phyloP scores from a whole-genome alignment of 2,329 filamentous ascomycete genomes.

The Stachybotrys chlorohalonatus region DNA sequence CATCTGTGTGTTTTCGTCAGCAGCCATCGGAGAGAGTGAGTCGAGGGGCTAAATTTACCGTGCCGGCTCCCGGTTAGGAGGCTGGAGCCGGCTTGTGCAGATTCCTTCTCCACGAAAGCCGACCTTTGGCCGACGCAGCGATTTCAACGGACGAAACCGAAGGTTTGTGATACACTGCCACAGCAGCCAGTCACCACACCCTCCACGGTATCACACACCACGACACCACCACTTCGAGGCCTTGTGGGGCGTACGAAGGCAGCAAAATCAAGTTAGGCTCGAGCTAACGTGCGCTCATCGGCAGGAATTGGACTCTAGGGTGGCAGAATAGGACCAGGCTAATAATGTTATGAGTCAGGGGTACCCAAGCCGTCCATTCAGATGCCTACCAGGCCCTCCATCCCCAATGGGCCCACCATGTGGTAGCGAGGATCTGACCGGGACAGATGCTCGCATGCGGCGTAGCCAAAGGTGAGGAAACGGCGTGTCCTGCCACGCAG shows the following conservation, averaged over 20 bases:
- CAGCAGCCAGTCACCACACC: neutral
- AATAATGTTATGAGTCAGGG: constrained; percentile 7
- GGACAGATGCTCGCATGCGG: constrained; percentile 2
- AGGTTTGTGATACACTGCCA: neutral
- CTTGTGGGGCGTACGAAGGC: neutral
- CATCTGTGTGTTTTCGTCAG: neutral
- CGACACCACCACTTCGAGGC: neutral
- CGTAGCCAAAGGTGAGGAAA: neutral
- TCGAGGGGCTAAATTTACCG: neutral
- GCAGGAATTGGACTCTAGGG: neutral
- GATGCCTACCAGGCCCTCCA: constrained; percentile 1
- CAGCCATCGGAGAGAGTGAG: neutral
- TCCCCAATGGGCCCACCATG: constrained; percentile 4
- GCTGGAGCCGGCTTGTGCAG: neutral
- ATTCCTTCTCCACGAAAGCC: no score
- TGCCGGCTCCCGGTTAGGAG: neutral
- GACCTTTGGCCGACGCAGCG: no score
- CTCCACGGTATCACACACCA: neutral
- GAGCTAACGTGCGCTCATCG: no score
- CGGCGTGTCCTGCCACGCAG: neutral
- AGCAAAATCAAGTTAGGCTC: neutral
- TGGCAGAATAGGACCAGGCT: neutral
- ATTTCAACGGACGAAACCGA: neutral
- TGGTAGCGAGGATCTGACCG: constrained; percentile 5
- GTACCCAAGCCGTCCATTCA: constrained; percentile 1